Evolutionary conservation across 176 grass and related monocot species (phyloP), one percentile per base, ranked within the genome.

Genomic region (Aechmea fasciata): DNA sequence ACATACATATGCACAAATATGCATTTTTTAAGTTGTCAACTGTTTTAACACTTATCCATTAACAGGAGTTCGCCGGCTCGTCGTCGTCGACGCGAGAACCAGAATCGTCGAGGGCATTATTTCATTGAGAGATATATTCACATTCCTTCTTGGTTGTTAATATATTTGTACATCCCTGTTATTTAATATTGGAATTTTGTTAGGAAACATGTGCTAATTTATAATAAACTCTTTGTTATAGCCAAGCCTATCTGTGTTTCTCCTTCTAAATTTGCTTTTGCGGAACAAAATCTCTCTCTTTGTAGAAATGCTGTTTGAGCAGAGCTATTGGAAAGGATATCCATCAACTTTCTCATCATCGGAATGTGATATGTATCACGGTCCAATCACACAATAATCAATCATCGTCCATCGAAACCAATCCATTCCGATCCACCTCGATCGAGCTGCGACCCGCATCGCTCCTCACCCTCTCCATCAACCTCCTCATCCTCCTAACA

Each of bases 61-160:
- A 7, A 54, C 71, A 89, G 82, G 82, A 64, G 82, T 89, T 64
- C 71, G 82, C 15, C 79, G 87, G 63, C 67, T 89, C 72, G 78
- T 89, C 2, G 51, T 82, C 47, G 65, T 89, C 66, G 79, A 89
- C 65, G 75, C 69, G 11, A 85, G 29, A 54, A 89, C 76, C 61
- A 82, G 79, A 79, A 79, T 76, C 72, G 83, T 89, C 47, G 70
- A 85, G 69, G 83, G 87, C 81, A 76, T 85, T 54, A 82, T 89
- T 64, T 85, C 87, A 82, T 79, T 89, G 79, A 82, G 79, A 66
- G 87, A 85, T 47, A 48, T 75, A 67, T 82, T 89, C 75, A 73
- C 71, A 69, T 85, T 82, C 73, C 79, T 89, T 26, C 79, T 89
- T 55, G 82, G 79, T 69, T 41, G 33, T 41, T 89, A 79, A 72